Evolutionary conservation across 306 rosid genomes (phyloP), one percentile per base, ranked within the genome.

Genomic region (Malus sylvestris): DNA sequence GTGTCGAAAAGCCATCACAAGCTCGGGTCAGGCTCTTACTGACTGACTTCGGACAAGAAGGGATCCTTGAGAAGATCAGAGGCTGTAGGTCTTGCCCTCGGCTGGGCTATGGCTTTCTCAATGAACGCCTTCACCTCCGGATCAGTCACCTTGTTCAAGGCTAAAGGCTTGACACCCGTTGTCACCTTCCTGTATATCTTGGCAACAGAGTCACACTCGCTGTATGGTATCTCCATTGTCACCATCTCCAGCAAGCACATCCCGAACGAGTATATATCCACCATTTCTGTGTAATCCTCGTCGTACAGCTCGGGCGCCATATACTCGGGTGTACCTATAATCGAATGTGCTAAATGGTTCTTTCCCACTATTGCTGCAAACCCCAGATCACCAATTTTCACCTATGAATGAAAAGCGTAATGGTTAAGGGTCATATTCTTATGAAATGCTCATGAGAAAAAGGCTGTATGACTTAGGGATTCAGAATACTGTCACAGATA

Each of bases 261-360:
- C 23, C 91, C 97, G 32, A 94, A 94, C 9, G 98, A 94, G 87
- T 94, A 94, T 70, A 94, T 90, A 84, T 94, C 97, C 80, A 94
- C 97, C 96, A 94, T 88, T 83, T 94, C 98, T 19, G 97, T 94
- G 85, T 94, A 94, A 76, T 92, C 94, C 83, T 90, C 98, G 65
- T 94, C 97, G 2, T 91, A 91, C 68, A 94, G 87, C 91, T 94
- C 97, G 0, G 98, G 98, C 27, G 98, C 98, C 97, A 94, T 91
- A 68, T 82, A 94, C 80, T 94, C 98, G 0, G 97, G 97, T 38
- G 98, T 94, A 74, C 98, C 98, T 61, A 94, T 44, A 62, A 94
- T 78, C 19, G 97, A 88, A 84, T 94, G 97, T 14, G 97, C 98
- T 22, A 85, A 84, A 75, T 91, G 98, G 80, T 86, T 91, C 82